Conservation (phyloP, 2,329 filamentous ascomycete genomes). For the Penicillium polonicum region DNA sequence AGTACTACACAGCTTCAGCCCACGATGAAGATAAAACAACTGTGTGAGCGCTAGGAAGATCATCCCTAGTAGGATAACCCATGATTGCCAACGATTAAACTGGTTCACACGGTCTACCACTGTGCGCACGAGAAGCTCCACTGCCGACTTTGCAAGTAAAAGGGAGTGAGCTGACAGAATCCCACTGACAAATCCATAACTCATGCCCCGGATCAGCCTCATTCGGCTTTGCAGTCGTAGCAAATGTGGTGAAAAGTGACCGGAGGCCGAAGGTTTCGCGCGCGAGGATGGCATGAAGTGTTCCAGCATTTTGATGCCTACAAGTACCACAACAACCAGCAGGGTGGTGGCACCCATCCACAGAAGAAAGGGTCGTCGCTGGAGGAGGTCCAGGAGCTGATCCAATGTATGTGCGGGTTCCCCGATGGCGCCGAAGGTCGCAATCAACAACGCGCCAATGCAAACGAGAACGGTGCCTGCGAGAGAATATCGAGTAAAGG, state of each 20-base stretch:
- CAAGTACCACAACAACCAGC: constrained; percentile 67
- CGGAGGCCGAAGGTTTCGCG: constrained; percentile 45
- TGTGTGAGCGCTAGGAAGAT: constrained; percentile 81
- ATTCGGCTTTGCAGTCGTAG: constrained; percentile 58
- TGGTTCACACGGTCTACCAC: constrained; percentile 84
- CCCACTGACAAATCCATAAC: constrained; percentile 86
- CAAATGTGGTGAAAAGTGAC: constrained; percentile 39
- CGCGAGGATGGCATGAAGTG: constrained; percentile 35
- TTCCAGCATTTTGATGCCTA: constrained; percentile 53
- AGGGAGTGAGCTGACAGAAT: constrained; percentile 92
- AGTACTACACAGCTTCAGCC: constrained; percentile 90
- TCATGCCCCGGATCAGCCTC: constrained; percentile 75
- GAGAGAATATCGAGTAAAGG: constrained; percentile 91
- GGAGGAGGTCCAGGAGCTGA: constrained; percentile 75
- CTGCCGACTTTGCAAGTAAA: constrained; percentile 91
- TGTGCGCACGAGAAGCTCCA: constrained; percentile 87
- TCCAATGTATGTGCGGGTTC: constrained; percentile 85
- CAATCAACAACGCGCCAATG: constrained; percentile 84
- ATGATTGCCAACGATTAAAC: constrained; percentile 93
- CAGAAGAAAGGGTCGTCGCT: constrained; percentile 70
- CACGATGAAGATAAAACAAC: constrained; percentile 91
- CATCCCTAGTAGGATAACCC: constrained; percentile 81
- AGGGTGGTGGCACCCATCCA: constrained; percentile 85
- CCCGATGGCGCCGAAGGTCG: constrained; percentile 87
- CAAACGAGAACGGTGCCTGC: constrained; percentile 87